phyloP scores from a whole-genome alignment of 2,329 filamentous ascomycete species.

The Xylariaceae sp. region DNA sequence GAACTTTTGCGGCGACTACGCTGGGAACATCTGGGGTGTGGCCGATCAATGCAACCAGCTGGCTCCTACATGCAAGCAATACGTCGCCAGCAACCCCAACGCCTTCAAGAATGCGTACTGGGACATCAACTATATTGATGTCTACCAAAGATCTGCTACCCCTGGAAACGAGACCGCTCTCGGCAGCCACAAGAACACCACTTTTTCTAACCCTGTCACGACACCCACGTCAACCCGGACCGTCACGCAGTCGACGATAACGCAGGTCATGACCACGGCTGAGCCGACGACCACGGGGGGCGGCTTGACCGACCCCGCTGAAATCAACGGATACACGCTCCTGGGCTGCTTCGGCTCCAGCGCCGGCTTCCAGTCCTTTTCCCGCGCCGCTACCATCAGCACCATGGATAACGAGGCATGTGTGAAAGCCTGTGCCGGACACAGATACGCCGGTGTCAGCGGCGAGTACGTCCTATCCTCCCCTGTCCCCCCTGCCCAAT shows the following conservation, averaged over 20 bases:
- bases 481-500: neutral
- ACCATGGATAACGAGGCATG: conserved; percentile 35
- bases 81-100: conserved; percentile 36
- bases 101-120: conserved; percentile 38
- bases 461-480: conserved; percentile 18
- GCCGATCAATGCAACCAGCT: conserved; percentile 30
- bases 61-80: conserved; percentile 39
- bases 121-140: conserved; percentile 49
- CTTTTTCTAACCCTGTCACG: conserved; percentile 5
- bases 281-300: conserved; percentile 12
- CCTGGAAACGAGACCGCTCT: conserved; percentile 1
- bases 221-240: conserved; percentile 15
- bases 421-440: conserved; percentile 27
- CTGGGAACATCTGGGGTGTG: conserved; percentile 38
- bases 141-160: conserved; percentile 26
- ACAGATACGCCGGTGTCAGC: conserved; percentile 32
- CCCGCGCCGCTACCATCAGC: conserved; percentile 16
- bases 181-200: neutral
- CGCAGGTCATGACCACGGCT: conserved; percentile 10
- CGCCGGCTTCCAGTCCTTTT: conserved; percentile 29
- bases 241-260: conserved; percentile 15
- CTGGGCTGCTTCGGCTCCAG: conserved; percentile 34
- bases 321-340: conserved; percentile 15
- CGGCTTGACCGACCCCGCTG: conserved; percentile 8
- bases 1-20: conserved; percentile 74